These are phyloP conservation scores for Oenanthe sinensis DNA, from an alignment of 129 eudicot genomes.

Conservation along the genomic window DNA sequence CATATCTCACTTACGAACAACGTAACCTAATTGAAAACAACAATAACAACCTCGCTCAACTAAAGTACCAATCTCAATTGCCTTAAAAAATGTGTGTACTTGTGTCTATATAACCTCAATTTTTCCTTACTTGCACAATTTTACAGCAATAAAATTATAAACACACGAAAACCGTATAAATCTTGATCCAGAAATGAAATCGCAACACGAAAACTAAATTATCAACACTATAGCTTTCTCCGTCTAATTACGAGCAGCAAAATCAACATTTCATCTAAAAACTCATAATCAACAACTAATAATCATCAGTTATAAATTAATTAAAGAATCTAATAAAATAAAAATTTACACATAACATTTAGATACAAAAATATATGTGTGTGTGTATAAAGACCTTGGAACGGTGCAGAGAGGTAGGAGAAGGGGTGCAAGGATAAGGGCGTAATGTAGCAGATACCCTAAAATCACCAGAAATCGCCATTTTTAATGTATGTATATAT, in stretches of 20 bases:
- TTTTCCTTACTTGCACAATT: no score
- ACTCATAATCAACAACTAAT: no score
- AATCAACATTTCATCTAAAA: background rate
- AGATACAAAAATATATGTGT: background rate
- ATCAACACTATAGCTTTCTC: no score
- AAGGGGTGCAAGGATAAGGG: slow-evolving; percentile 31
- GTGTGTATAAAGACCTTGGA: slow-evolving; percentile 25
- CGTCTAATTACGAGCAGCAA: background rate
- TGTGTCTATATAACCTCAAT: background rate
- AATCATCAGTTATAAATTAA: no score
- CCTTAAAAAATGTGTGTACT: no score
- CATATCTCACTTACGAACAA: background rate
- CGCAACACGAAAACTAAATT: background rate
- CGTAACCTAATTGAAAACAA: background rate
- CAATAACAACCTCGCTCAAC: background rate
- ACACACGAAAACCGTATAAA: background rate
- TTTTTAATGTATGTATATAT: slow-evolving; percentile 4
- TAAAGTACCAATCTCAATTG: background rate
- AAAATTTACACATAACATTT: background rate
- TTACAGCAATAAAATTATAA: background rate
- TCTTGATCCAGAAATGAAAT: background rate
- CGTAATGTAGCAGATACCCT: slow-evolving; percentile 62
- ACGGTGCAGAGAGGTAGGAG: slow-evolving; percentile 36
- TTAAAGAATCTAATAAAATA: background rate
- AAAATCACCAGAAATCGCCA: slow-evolving; percentile 73